Base-by-base conservation (phyloP, 768 basidiomycete genomes). In the Boletus sp. region DNA sequence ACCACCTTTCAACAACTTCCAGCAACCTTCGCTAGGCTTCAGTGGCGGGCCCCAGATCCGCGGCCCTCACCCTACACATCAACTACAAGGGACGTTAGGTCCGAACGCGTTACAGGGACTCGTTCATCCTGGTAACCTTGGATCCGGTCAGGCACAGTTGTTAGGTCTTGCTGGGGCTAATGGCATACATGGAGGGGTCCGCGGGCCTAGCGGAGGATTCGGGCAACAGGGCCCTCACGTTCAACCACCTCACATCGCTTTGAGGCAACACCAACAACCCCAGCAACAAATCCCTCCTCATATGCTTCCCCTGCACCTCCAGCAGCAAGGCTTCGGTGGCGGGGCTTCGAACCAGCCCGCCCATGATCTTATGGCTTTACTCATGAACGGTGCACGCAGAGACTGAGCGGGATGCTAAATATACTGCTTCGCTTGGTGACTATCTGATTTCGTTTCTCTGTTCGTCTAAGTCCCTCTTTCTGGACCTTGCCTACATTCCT, bases 331-430 rank as follows among this genome's bases (percentile, higher is more conserved):
- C 29, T 65, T 69, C 23, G 74, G 77, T 47, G 71, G 75, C 19
- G 73, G 73, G 17, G 70, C 75, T 21, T 79, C 74, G 65, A 82
- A 74, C 56, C 83, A 83, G 62, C 80, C 82, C 33, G 73, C 83
- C 41, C 85, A 87, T 57, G 90, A 93, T 66, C 73, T 93, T 60
- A 91, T 93, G 85, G 83, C 90, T 42, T 77, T 93, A 55, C 79
- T 93, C 57, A 85, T 93, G 88, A 86, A 84, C 50, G 86, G 85
- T 51, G 56, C 60, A 38, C 84, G 81, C 60, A 76, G 87, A 70
- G 87, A 90, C 61, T 90, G 74, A 83, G 60, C 50, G 53, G 44
- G 49, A 47, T 50, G 40, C 44, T 59, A 40, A 56, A 47, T 60
- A 61, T 62, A 50, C 47, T 56, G 54, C 38, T 38, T 41, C 30